Conservation (phyloP, 768 basidiomycete species). For the Scleroderma citrinum region DNA sequence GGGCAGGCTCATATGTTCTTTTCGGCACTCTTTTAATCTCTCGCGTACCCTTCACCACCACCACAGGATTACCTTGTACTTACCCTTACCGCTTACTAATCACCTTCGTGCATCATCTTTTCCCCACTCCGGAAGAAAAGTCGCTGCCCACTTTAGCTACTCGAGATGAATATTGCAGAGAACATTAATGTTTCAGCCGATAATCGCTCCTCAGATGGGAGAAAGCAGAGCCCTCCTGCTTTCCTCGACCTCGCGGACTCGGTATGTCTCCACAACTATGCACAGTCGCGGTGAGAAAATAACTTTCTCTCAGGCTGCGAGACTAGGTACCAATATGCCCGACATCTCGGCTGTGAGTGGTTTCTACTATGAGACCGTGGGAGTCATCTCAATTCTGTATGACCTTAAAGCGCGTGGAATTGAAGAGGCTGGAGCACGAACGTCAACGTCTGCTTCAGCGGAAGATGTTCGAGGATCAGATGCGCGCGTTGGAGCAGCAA, state of each 20-base stretch:
- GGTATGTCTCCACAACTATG: constrained; percentile 41
- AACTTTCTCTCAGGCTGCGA: constrained; percentile 53
- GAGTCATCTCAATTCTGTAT: constrained; percentile 5
- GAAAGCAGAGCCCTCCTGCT: constrained; percentile 85
- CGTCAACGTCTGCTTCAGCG: constrained; percentile 82
- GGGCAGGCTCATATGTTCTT: constrained; percentile 20
- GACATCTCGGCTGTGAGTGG: constrained; percentile 76
- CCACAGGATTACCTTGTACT: constrained; percentile 58
- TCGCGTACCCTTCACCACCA: constrained; percentile 15
- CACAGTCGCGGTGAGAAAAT: constrained; percentile 6
- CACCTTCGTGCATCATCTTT: constrained; percentile 43
- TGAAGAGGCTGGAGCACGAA: constrained; percentile 84
- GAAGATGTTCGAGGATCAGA: constrained; percentile 93
- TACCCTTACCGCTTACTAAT: constrained; percentile 52
- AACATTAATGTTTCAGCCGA: constrained; percentile 68
- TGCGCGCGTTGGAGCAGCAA: constrained; percentile 87
- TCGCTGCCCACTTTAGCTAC: constrained; percentile 35
- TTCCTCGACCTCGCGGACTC: constrained; percentile 93
- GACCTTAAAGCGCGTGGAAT: constrained; percentile 65
- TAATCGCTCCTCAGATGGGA: constrained; percentile 63
- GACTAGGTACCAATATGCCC: constrained; percentile 80
- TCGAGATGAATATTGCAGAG: constrained; percentile 68
- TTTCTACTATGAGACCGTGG: not conserved
- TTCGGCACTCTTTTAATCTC: constrained; percentile 13
- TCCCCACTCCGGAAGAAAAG: constrained; percentile 55